Percentiles rank a stretch among this genome's conserved stretches.
phyloP scores from a whole-genome alignment of 148 eudicot genomes.

The Fagopyrum tataricum region DNA sequence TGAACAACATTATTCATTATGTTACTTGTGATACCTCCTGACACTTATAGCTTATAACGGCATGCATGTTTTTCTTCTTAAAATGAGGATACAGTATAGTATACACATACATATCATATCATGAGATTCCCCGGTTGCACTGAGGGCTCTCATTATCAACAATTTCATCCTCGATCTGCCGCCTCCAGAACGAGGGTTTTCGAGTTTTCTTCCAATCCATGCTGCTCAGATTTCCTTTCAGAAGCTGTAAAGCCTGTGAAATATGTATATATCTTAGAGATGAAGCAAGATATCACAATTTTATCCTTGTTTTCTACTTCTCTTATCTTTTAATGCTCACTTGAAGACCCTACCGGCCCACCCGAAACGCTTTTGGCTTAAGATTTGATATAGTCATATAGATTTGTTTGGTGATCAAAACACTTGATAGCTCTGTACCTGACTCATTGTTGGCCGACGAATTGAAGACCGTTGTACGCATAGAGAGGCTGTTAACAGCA shows the following conservation, averaged over 20 bases:
- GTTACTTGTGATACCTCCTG: too few relatives aligned
- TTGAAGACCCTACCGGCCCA: neutral
- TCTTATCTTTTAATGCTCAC: neutral
- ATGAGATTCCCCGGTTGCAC: neutral
- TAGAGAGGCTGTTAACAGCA: slow-evolving; percentile 56
- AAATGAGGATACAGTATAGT: too few relatives aligned
- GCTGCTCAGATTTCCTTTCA: slow-evolving; percentile 64
- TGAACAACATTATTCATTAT: too few relatives aligned
- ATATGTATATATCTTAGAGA: neutral
- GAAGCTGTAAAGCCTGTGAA: slow-evolving; percentile 57
- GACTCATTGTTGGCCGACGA: slow-evolving; percentile 70
- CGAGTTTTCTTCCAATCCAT: slow-evolving; percentile 53
- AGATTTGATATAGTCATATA: neutral
- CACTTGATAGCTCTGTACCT: slow-evolving; percentile 27
- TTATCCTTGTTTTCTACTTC: neutral
- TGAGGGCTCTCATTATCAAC: slow-evolving; percentile 27
- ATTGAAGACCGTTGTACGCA: slow-evolving; percentile 70
- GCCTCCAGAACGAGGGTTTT: slow-evolving; percentile 61
- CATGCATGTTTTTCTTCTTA: too few relatives aligned
- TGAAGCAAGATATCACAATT: neutral
- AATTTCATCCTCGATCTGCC: slow-evolving; percentile 47
- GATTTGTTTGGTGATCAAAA: neutral
- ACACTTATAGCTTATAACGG: too few relatives aligned
- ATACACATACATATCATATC: too few relatives aligned
- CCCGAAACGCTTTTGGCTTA: neutral